A percentile compares a stretch with the other conserved stretches of the same genome.
phyloP scores from a whole-genome alignment of 306 rosid genomes.

The Dalbergia cultrata region DNA sequence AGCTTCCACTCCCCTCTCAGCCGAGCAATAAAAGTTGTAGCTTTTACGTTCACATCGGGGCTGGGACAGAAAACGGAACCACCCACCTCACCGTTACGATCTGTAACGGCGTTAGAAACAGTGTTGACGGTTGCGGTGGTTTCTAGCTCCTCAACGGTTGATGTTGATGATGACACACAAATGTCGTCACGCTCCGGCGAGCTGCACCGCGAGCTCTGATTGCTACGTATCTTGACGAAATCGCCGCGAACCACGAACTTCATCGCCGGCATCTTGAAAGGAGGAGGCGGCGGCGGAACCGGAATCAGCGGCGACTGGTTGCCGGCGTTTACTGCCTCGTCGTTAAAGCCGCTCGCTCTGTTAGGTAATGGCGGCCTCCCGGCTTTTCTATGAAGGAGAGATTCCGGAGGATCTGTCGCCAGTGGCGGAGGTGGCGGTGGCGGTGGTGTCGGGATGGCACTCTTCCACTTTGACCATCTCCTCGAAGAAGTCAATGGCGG shows the following conservation, averaged over 20 bases:
- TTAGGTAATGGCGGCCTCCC: slow-evolving; percentile 75
- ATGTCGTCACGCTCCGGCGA: slow-evolving; percentile 69
- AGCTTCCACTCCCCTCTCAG: slow-evolving; percentile 58
- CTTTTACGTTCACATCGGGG: slow-evolving; percentile 79
- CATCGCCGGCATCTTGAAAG: slow-evolving; percentile 63
- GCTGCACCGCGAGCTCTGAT: slow-evolving; percentile 67
- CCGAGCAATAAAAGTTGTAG: slow-evolving; percentile 56
- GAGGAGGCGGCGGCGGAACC: slow-evolving; percentile 70
- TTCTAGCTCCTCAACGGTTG: slow-evolving; percentile 36
- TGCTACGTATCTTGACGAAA: slow-evolving; percentile 63
- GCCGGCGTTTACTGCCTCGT: slow-evolving; percentile 49
- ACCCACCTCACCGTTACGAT: slow-evolving; percentile 43
- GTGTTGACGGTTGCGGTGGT: neutral
- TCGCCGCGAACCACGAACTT: slow-evolving; percentile 63
- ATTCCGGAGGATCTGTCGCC: slow-evolving; percentile 1
- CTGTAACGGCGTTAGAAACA: neutral
- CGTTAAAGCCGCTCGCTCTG: slow-evolving; percentile 32
- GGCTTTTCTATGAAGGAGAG: slow-evolving; percentile 16
- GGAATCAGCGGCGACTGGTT: slow-evolving; percentile 68
- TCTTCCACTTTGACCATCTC: slow-evolving; percentile 53
- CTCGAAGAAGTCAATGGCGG: slow-evolving; percentile 51
- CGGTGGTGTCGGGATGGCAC: slow-evolving; percentile 48
- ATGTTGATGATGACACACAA: slow-evolving; percentile 3
- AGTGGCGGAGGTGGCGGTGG: slow-evolving; percentile 41
- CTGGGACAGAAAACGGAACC: slow-evolving; percentile 76